Conservation (phyloP, 495 filamentous ascomycete species). For the Aspergillus kassunensis region DNA sequence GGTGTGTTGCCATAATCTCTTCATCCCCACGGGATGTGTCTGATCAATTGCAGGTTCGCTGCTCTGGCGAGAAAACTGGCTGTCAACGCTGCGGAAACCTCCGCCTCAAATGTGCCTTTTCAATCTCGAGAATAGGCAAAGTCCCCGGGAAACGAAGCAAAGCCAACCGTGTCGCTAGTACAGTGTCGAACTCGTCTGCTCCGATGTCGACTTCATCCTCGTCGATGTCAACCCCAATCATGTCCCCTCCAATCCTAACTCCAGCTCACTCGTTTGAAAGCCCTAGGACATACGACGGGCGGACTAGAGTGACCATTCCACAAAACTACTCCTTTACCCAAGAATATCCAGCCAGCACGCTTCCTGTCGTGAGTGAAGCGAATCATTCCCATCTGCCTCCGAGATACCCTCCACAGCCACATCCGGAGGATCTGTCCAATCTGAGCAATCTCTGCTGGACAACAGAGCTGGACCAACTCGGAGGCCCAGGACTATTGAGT, state of each 20-base stretch:
- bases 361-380: neutral
- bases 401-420: neutral
- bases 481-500: constrained; percentile 2
- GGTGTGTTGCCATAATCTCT: neutral
- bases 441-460: constrained; percentile 11
- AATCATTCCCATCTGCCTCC: neutral
- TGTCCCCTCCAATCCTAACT: neutral
- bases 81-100: constrained; percentile 18
- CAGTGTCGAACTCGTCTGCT: constrained; percentile 3
- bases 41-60: constrained; percentile 12
- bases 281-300: neutral
- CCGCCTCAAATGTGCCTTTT: constrained; percentile 14
- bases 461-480: neutral
- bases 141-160: constrained; percentile 20
- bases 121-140: constrained; percentile 19
- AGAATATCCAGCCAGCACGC: neutral
- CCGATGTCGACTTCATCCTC: constrained; percentile 4
- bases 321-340: neutral
- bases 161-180: constrained; percentile 14
- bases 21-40: neutral
- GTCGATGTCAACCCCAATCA: constrained; percentile 6
- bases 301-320: neutral
- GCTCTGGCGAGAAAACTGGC: constrained; percentile 21
- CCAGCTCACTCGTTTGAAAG: neutral
- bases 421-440: neutral